Evolutionary conservation across 2,329 filamentous ascomycete species (phyloP).

Genomic region (Exophiala aquamarina): DNA sequence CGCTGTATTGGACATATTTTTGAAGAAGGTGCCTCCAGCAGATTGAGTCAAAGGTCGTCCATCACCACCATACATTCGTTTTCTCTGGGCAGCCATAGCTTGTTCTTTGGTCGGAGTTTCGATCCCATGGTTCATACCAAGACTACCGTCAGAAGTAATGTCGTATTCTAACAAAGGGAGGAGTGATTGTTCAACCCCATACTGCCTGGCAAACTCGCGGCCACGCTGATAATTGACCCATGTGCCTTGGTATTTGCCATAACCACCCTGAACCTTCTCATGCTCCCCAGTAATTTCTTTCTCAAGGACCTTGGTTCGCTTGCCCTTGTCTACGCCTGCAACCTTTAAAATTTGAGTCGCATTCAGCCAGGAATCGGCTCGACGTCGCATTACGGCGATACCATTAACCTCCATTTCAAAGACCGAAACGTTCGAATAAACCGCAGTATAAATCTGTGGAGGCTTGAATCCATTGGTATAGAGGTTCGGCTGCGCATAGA

Average conservation of each 20-base stretch:
- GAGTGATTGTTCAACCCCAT: slow-evolving; percentile 54
- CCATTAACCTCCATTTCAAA: slow-evolving; percentile 98
- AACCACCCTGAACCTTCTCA: slow-evolving; percentile 97
- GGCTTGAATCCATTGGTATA: slow-evolving; percentile 23
- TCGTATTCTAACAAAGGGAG: slow-evolving; percentile 51
- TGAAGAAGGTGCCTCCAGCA: slow-evolving; percentile 87
- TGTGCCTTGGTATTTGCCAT: slow-evolving; percentile 98
- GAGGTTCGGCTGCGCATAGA: slow-evolving; percentile 33
- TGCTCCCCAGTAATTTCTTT: slow-evolving; percentile 98
- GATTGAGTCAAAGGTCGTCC: slow-evolving; percentile 61
- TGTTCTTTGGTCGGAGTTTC: slow-evolving; percentile 98
- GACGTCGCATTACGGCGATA: slow-evolving; percentile 91
- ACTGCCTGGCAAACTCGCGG: slow-evolving; percentile 82
- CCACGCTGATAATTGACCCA: slow-evolving; percentile 96
- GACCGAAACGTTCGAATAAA: slow-evolving; percentile 92
- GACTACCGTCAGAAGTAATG: slow-evolving; percentile 51
- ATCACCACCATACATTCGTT: slow-evolving; percentile 85
- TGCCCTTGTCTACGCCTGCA: slow-evolving; percentile 94
- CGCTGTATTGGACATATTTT: slow-evolving; percentile 91
- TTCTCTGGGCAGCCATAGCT: slow-evolving; percentile 92
- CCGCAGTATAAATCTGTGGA: slow-evolving; percentile 62
- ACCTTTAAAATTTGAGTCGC: slow-evolving; percentile 98
- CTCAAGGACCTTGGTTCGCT: slow-evolving; percentile 94
- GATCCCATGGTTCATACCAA: slow-evolving; percentile 69
- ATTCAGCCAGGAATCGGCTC: slow-evolving; percentile 94